Evolutionary conservation across 2,329 filamentous ascomycete species (phyloP).

Genomic region (Nothophaeocryptopus gaeumannii): DNA sequence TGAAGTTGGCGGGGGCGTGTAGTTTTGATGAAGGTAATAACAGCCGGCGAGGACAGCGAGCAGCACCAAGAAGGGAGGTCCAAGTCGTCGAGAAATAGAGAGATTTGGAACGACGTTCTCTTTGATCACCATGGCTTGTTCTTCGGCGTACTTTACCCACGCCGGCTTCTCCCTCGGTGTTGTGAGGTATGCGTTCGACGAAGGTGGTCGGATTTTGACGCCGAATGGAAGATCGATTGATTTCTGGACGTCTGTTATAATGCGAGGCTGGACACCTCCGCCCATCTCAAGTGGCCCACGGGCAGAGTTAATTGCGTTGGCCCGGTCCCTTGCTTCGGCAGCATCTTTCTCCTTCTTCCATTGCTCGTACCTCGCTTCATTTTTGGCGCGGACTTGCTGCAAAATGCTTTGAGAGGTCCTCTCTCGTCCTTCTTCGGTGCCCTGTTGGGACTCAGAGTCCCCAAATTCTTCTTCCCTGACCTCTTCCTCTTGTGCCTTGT

Average conservation of each 20-base stretch:
- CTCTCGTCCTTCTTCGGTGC: constrained; percentile 27
- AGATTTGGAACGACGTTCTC: constrained; percentile 33
- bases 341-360: constrained; percentile 26
- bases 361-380: constrained; percentile 30
- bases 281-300: constrained; percentile 33
- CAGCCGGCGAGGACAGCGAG: constrained; percentile 39
- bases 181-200: constrained; percentile 28
- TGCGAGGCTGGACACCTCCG: constrained; percentile 30
- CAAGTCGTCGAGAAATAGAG: constrained; percentile 41
- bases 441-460: constrained; percentile 25
- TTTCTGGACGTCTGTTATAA: constrained; percentile 4
- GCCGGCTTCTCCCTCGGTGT: constrained; percentile 31
- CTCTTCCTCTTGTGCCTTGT: constrained; percentile 28
- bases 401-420: constrained; percentile 32
- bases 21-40: constrained; percentile 47
- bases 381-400: constrained; percentile 26
- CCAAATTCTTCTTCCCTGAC: constrained; percentile 11
- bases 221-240: constrained; percentile 12
- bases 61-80: constrained; percentile 43
- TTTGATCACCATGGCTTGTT: constrained; percentile 35
- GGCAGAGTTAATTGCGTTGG: constrained; percentile 21
- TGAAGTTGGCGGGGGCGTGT: constrained; percentile 48
- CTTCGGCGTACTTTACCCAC: constrained; percentile 39
- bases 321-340: constrained; percentile 19
- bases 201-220: constrained; percentile 23